Percentiles rank a stretch among this genome's conserved stretches.
Conservation (phyloP, 2,329 filamentous ascomycete species). For the Colletotrichum kahawae region DNA sequence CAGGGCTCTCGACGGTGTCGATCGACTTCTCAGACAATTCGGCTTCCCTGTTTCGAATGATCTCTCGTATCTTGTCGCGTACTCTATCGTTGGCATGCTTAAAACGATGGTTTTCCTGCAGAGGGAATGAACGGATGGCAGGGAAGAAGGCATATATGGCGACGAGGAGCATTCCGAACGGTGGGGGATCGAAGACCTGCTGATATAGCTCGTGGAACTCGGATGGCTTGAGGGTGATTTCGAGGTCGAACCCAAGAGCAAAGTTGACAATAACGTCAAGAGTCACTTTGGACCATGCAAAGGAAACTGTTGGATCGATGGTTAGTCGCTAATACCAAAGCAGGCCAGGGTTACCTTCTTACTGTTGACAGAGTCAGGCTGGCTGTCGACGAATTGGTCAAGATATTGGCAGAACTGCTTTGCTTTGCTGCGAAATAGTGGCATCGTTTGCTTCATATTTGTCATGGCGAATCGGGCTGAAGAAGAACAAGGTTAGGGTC, state of each 20-base stretch:
- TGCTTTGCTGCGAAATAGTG: background rate
- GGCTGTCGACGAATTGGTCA: background rate
- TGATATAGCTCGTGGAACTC: slow-evolving; percentile 33
- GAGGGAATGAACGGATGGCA: slow-evolving; percentile 37
- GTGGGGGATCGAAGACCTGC: slow-evolving; percentile 27
- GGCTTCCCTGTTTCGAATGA: slow-evolving; percentile 29
- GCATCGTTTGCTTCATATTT: too few relatives aligned
- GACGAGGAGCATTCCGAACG: slow-evolving; percentile 26
- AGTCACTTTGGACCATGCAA: slow-evolving; percentile 33
- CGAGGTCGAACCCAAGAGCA: slow-evolving; percentile 37
- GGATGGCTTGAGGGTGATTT: slow-evolving; percentile 27
- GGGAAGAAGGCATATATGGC: slow-evolving; percentile 37
- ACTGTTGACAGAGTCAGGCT: background rate
- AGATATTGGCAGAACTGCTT: background rate
- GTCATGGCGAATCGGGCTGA: too few relatives aligned
- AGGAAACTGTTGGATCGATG: background rate
- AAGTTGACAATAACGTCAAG: slow-evolving; percentile 41
- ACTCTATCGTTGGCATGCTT: slow-evolving; percentile 33
- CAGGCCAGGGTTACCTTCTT: background rate
- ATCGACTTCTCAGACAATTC: slow-evolving; percentile 22
- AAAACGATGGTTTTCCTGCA: slow-evolving; percentile 41
- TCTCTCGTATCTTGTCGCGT: slow-evolving; percentile 30
- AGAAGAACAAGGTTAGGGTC: too few relatives aligned
- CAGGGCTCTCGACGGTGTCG: slow-evolving; percentile 21
- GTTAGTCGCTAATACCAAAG: too few relatives aligned